Conservation (phyloP, 228 moss, liverwort and hornwort genomes). For the Sphagnum magellanicum region DNA sequence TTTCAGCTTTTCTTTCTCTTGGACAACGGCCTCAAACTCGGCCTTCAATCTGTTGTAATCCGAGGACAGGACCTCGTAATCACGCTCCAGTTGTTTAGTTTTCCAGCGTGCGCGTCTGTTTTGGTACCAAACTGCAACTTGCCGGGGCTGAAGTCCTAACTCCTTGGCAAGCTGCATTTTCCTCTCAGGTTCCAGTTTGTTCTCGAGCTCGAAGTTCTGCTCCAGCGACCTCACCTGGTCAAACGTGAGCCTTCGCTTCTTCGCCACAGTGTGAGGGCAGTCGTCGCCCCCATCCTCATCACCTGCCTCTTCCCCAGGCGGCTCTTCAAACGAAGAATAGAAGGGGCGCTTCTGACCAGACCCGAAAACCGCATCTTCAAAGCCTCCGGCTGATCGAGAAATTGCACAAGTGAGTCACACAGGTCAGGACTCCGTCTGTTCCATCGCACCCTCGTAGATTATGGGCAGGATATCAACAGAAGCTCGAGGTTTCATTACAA, state of each 20-base stretch:
- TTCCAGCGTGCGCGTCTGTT: conserved; percentile 14
- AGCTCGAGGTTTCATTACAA: too few species aligned
- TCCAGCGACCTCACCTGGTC: conserved; percentile 63
- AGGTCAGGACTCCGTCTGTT: too few species aligned
- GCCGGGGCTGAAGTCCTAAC: conserved; percentile 58
- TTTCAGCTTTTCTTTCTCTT: conserved; percentile 9
- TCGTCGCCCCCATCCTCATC: conserved; percentile 32
- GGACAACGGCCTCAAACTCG: background rate
- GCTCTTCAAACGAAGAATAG: background rate
- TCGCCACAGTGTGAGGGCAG: conserved; percentile 21
- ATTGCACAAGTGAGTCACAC: too few species aligned
- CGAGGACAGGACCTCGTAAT: conserved; percentile 7
- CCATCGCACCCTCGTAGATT: too few species aligned
- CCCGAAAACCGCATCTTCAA: conserved; percentile 37
- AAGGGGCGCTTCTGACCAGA: conserved; percentile 43
- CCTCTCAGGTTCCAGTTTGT: conserved; percentile 62
- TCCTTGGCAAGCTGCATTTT: conserved; percentile 64
- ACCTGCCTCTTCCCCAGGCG: too few species aligned
- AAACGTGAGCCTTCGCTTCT: conserved; percentile 48
- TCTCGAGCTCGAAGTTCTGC: conserved; percentile 62
- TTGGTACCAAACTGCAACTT: conserved; percentile 51
- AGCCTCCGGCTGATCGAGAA: conserved; percentile 23
- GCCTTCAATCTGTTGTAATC: conserved; percentile 8
- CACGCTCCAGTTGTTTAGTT: conserved; percentile 12
- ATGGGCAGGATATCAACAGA: too few species aligned